phyloP scores from a whole-genome alignment of 495 filamentous ascomycete genomes.

The Melanomma pulvis-pyrius region DNA sequence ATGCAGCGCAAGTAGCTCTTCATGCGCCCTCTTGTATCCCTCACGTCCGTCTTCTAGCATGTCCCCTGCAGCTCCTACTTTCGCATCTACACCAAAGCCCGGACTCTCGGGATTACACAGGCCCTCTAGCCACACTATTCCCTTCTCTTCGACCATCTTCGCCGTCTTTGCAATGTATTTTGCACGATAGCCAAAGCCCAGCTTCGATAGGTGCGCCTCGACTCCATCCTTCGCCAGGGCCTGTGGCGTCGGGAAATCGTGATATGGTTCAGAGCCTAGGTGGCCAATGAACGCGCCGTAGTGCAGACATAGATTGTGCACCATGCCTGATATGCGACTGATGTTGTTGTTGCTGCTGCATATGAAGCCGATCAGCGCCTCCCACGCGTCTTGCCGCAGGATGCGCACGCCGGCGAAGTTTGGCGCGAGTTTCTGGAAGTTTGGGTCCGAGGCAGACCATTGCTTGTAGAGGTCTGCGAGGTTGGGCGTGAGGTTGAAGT shows the following conservation, averaged over 20 bases:
- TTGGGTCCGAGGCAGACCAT: slow-evolving; percentile 83
- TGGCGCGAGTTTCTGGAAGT: slow-evolving; percentile 85
- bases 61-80: slow-evolving; percentile 49
- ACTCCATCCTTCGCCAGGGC: slow-evolving; percentile 68
- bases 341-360: slow-evolving; percentile 99
- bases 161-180: slow-evolving; percentile 90
- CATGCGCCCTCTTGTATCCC: slow-evolving; percentile 81
- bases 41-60: slow-evolving; percentile 61
- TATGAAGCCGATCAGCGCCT: slow-evolving; percentile 90
- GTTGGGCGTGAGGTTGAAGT: slow-evolving; percentile 79
- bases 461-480: slow-evolving; percentile 75
- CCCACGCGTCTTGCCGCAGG: slow-evolving; percentile 93
- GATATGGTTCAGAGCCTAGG: slow-evolving; percentile 69
- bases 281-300: slow-evolving; percentile 79
- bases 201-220: slow-evolving; percentile 72
- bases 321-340: slow-evolving; percentile 90
- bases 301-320: slow-evolving; percentile 83
- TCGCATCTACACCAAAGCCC: slow-evolving; percentile 52
- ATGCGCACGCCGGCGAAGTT: slow-evolving; percentile 94
- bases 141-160: slow-evolving; percentile 64
- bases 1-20: slow-evolving; percentile 71
- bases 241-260: slow-evolving; percentile 83
- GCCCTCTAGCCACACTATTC: slow-evolving; percentile 72
- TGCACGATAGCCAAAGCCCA: slow-evolving; percentile 95
- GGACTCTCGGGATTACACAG: slow-evolving; percentile 78